Evolutionary conservation across 441 rosid species (phyloP), one percentile per base, ranked within the genome.

Genomic region (Rhodomyrtus psidioides): DNA sequence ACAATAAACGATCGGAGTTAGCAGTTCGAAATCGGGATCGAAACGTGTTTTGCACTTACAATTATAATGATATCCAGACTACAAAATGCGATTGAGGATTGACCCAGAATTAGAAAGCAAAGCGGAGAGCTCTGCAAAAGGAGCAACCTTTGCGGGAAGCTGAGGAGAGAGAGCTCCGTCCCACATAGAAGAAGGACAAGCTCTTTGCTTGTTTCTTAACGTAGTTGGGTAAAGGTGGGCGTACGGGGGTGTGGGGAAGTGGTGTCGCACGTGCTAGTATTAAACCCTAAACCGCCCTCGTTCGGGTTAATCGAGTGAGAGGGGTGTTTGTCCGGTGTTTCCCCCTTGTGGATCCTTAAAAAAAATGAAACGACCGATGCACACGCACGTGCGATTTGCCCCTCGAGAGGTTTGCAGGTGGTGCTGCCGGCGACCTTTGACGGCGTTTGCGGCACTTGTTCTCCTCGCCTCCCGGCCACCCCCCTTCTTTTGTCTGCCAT

Each of bases 221-320:
- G n/a, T 8, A 0, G 16, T 24, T 30, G 5, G 23, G 79, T 1
- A 0, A 2, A 0, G 16, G 16, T 0, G 0, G 0, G 4, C 0
- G 0, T 0, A 70, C 5, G 0, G 79, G 79, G 79, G 51, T 39
- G 51, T 21, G 51, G 79, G 79, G 51, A 70, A 39, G 79, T 39
- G 79, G 1, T 10, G 79, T 70, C 79, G 79, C n/a, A 24, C 51
- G 79, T 39, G 79, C 79, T 70, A 5, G 15, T 21, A 0, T 0
- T 39, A 70, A 70, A 70, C 79, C 79, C 79, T 70, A 70, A 70
- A 70, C 79, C 79, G 12, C 79, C 79, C 79, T 1, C 9, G 1
- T 21, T 39, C 8, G 79, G 79, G 79, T 70, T 5, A 3, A 39
- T 5, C 10, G 4, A n/a, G 51, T 1, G n/a, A 19, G 79, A 39